Evolutionary conservation across 1,284 basidiomycete genomes (phyloP).

Genomic region (Ceraceosorus guamensis): DNA sequence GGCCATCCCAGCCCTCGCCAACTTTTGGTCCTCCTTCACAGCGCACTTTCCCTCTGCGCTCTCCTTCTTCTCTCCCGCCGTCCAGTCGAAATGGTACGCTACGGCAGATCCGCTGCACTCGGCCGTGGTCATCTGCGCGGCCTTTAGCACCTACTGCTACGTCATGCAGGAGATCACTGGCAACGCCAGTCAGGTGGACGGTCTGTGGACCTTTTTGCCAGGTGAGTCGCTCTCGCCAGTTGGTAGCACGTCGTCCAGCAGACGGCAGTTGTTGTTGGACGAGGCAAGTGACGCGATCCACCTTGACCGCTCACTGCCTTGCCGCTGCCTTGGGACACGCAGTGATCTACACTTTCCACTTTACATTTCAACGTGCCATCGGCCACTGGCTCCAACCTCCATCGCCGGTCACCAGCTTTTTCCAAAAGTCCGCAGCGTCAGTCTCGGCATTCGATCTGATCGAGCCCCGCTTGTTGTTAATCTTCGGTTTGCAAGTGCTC

Average conservation of each 20-base stretch:
- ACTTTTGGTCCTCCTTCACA: too few species aligned
- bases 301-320: background rate
- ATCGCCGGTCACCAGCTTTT: background rate
- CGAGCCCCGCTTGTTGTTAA: conserved; percentile 47
- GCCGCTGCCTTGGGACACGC: conserved; percentile 2
- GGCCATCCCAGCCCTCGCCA: too few species aligned
- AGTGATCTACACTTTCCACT: conserved; percentile 38
- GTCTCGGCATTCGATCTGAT: conserved; percentile 21
- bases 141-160: conserved; percentile 31
- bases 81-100: conserved; percentile 20
- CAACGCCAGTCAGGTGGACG: conserved; percentile 41
- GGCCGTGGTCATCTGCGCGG: conserved; percentile 28
- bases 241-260: too few species aligned
- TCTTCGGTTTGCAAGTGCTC: conserved; percentile 44
- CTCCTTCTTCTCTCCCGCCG: conserved; percentile 10
- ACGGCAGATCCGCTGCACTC: conserved; percentile 32
- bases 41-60: conserved; percentile 8
- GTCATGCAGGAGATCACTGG: conserved; percentile 37
- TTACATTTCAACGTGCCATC: conserved; percentile 34
- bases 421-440: background rate
- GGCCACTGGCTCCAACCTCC: conserved; percentile 17
- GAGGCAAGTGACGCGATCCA: background rate
- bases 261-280: too few species aligned
- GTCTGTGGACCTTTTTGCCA: conserved; percentile 38
- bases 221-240: background rate